Percentiles rank a stretch among this genome's conserved stretches.
Evolutionary conservation across 2,329 filamentous ascomycete species (phyloP).

Genomic region (Pestalotiopsis sp.): DNA sequence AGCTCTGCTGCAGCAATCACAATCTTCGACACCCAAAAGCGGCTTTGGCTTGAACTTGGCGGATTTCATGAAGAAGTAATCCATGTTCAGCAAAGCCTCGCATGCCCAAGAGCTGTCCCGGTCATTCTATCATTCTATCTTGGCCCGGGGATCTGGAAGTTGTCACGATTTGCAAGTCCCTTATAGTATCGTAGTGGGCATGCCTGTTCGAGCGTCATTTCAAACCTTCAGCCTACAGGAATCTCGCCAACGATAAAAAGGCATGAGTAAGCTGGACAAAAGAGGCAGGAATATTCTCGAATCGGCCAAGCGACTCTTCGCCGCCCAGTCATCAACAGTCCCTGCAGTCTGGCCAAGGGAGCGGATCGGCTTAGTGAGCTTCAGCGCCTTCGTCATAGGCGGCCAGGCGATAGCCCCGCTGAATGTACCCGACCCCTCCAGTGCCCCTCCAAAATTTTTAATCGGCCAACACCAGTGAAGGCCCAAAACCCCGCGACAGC

Average conservation of each 20-base stretch:
- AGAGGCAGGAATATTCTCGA: conserved; percentile 4
- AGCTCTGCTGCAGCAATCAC: conserved; percentile 60
- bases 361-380: background rate
- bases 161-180: too few species aligned
- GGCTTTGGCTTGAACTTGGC: conserved; percentile 53
- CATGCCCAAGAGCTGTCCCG: too few species aligned
- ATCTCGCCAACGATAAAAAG: background rate
- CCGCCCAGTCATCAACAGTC: background rate
- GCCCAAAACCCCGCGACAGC: conserved; percentile 1
- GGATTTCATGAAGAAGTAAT: conserved; percentile 51
- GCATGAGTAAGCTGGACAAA: background rate
- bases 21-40: conserved; percentile 37
- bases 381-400: conserved; percentile 15
- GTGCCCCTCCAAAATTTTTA: conserved; percentile 19
- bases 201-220: background rate
- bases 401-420: conserved; percentile 13
- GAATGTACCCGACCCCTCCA: conserved; percentile 10
- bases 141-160: too few species aligned
- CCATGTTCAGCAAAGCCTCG: background rate
- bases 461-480: background rate
- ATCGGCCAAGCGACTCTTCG: background rate
- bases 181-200: too few species aligned
- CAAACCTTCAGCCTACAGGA: background rate
- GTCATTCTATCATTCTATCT: too few species aligned
- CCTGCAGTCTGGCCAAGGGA: background rate